Evolutionary conservation across 306 rosid species (phyloP).

Genomic region (Cicer pinnatifidum): DNA sequence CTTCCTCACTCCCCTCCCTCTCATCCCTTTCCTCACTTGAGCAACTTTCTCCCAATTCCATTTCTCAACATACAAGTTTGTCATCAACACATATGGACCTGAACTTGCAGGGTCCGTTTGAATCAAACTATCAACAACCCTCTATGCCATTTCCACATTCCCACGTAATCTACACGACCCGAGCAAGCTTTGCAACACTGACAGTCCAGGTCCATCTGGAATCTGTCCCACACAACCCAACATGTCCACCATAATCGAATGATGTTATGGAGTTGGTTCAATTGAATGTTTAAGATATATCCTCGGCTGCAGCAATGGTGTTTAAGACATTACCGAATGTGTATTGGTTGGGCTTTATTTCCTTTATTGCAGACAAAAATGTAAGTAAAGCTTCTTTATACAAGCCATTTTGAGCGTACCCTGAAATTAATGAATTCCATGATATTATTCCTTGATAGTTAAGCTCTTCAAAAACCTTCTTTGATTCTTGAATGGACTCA

Average conservation of each 20-base stretch:
- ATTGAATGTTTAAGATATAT: slow-evolving; percentile 66
- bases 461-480: slow-evolving; percentile 78
- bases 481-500: slow-evolving; percentile 62
- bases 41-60: slow-evolving; percentile 90
- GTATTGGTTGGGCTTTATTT: slow-evolving; percentile 74
- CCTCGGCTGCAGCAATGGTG: slow-evolving; percentile 73
- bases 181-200: slow-evolving; percentile 76
- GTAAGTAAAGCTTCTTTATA: slow-evolving; percentile 65
- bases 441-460: slow-evolving; percentile 61
- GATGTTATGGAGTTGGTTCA: slow-evolving; percentile 72
- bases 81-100: slow-evolving; percentile 70
- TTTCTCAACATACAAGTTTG: slow-evolving; percentile 77
- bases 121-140: slow-evolving; percentile 53
- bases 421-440: slow-evolving; percentile 91
- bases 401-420: slow-evolving; percentile 74
- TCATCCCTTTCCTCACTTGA: slow-evolving; percentile 70
- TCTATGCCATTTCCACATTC: slow-evolving; percentile 76
- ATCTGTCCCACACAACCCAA: slow-evolving; percentile 75
- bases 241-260: slow-evolving; percentile 81
- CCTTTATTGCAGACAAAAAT: slow-evolving; percentile 58
- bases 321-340: slow-evolving; percentile 87
- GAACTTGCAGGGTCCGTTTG: slow-evolving; percentile 72
- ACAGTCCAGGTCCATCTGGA: slow-evolving; percentile 71
- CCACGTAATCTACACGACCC: slow-evolving; percentile 75
- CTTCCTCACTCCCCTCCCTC: slow-evolving; percentile 72